Evolutionary conservation across 306 rosid genomes (phyloP).

Genomic region (Cucurbita ficifolia): DNA sequence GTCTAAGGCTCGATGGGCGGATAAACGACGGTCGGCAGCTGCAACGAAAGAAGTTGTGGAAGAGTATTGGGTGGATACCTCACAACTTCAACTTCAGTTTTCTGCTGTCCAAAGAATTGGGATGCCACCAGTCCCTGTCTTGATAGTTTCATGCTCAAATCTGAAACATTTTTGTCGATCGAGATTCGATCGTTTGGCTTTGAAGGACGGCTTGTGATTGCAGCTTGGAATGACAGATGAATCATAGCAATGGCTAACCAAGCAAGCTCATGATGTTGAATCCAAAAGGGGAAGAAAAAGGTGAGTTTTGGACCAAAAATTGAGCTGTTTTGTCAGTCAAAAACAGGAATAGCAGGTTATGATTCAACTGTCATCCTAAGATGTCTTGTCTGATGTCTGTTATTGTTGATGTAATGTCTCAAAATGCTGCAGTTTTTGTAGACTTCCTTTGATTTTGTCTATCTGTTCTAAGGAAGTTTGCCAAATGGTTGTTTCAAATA

Average conservation of each 20-base stretch:
- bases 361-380: constrained; percentile 18
- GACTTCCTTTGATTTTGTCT: background rate
- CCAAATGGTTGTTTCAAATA: background rate
- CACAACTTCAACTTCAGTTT: constrained; percentile 68
- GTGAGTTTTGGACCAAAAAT: background rate
- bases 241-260: constrained; percentile 10
- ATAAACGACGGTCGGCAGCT: constrained; percentile 29
- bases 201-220: background rate
- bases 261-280: background rate
- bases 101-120: constrained; percentile 59
- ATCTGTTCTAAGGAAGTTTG: background rate
- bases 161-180: background rate
- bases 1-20: constrained; percentile 27
- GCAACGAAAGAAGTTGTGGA: constrained; percentile 44
- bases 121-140: constrained; percentile 36
- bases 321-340: background rate
- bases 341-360: constrained; percentile 2
- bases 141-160: background rate
- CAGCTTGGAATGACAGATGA: constrained; percentile 20
- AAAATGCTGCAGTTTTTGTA: background rate
- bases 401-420: background rate
- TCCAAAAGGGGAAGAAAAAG: background rate
- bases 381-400: background rate
- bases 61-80: constrained; percentile 52
- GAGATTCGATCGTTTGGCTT: background rate